Percentiles rank a stretch among this genome's conserved stretches.
phyloP scores from a whole-genome alignment of 148 eudicot genomes.

The Amaranthus cruentus region DNA sequence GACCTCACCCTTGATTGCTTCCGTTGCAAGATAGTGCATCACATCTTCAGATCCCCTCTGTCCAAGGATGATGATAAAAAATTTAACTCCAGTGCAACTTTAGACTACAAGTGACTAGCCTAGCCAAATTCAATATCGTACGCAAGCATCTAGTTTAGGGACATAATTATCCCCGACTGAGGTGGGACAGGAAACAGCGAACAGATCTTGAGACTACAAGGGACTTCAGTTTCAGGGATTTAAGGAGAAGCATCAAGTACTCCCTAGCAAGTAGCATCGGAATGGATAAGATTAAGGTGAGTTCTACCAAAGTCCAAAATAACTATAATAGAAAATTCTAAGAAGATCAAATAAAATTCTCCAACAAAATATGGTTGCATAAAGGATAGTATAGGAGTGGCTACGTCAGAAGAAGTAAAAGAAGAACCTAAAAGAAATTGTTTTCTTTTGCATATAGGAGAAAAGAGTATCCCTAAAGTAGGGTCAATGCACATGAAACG shows the following conservation, averaged over 20 bases:
- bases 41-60: constrained; percentile 98
- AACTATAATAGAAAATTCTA: background rate
- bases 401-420: too few relatives aligned
- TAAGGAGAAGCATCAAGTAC: background rate
- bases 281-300: too few relatives aligned
- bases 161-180: background rate
- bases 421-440: too few relatives aligned
- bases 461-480: too few relatives aligned
- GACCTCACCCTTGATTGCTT: constrained; percentile 62
- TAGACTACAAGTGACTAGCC: background rate
- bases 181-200: background rate
- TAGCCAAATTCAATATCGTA: background rate
- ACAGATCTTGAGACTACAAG: background rate
- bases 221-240: background rate
- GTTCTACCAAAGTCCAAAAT: background rate
- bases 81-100: background rate
- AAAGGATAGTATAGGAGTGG: too few relatives aligned
- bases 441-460: too few relatives aligned
- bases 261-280: too few relatives aligned
- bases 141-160: background rate
- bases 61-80: constrained; percentile 14
- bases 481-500: too few relatives aligned
- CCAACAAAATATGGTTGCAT: too few relatives aligned
- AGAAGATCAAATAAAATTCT: background rate
- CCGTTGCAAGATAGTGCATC: constrained; percentile 71